These are phyloP conservation scores for Tieghemiomyces parasiticus DNA, from an alignment of 192 early-diverging fungal species.

Conservation along the genomic window DNA sequence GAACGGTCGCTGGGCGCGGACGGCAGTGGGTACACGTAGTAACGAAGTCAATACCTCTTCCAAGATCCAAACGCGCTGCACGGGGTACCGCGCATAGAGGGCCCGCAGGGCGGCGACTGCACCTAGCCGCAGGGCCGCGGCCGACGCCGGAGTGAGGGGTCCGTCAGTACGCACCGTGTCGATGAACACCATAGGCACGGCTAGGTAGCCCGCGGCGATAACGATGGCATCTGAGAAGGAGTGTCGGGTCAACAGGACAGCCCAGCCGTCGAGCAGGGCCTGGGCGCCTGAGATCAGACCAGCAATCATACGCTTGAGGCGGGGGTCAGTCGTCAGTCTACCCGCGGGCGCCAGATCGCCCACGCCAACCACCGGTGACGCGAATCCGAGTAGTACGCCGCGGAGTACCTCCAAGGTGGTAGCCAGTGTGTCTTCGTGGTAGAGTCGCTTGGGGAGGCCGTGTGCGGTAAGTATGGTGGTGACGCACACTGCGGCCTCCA, in stretches of 20 bases:
- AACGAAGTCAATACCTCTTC: conserved; percentile 72
- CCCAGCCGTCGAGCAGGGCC: background rate
- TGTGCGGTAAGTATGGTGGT: background rate
- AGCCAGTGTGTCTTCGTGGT: conserved; percentile 1
- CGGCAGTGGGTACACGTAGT: conserved; percentile 45
- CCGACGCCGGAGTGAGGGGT: background rate
- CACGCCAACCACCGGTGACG: too few relatives aligned
- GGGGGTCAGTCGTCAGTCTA: too few relatives aligned
- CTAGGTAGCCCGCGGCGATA: background rate
- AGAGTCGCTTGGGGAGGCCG: background rate
- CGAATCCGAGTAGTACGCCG: too few relatives aligned
- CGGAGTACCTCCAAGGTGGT: background rate
- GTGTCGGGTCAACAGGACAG: background rate
- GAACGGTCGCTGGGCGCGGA: conserved; percentile 34
- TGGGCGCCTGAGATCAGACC: background rate
- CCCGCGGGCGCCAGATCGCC: too few relatives aligned
- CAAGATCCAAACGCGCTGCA: conserved; percentile 64
- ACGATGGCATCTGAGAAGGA: conserved; percentile 1
- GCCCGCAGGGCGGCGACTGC: background rate
- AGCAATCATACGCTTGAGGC: background rate
- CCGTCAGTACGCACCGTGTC: background rate
- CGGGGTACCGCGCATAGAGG: conserved; percentile 35
- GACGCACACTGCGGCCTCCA: conserved; percentile 1
- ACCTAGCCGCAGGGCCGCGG: background rate
- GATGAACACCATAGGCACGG: background rate